These are phyloP conservation scores for Neofusicoccum umdonicola DNA, from an alignment of 2,329 filamentous ascomycete species.

Conservation along the genomic window DNA sequence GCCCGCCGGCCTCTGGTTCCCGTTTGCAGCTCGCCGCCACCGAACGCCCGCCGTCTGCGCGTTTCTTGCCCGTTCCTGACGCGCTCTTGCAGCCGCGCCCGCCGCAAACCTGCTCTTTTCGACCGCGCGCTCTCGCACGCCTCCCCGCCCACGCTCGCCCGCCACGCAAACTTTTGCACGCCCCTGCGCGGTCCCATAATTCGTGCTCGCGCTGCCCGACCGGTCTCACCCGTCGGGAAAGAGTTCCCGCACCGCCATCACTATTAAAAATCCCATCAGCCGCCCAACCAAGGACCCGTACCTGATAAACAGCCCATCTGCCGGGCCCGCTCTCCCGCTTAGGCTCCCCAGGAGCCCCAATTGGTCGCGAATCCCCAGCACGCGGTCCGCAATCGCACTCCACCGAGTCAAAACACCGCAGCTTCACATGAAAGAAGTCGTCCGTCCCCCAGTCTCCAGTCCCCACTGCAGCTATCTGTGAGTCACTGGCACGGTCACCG, in stretches of 20 bases:
- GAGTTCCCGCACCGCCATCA: slow-evolving; percentile 15
- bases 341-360: neutral
- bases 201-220: neutral
- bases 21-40: neutral
- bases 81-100: neutral
- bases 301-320: slow-evolving; percentile 14
- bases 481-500: slow-evolving; percentile 10
- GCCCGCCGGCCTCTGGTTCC: neutral
- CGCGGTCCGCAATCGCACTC: neutral
- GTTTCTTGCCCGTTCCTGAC: neutral
- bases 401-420: neutral
- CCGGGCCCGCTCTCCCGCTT: neutral
- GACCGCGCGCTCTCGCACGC: neutral
- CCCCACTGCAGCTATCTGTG: neutral
- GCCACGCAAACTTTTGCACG: neutral
- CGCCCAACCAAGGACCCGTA: neutral
- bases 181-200: slow-evolving; percentile 3
- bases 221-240: slow-evolving; percentile 3
- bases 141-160: neutral
- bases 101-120: neutral
- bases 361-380: neutral
- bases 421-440: neutral
- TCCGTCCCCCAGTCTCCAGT: no score
- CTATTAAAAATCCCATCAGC: neutral
- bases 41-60: no score